A percentile compares a stretch with the other conserved stretches of the same genome.
Conservation (phyloP, 768 basidiomycete genomes). For the Tricholoma bakamatsutake region DNA sequence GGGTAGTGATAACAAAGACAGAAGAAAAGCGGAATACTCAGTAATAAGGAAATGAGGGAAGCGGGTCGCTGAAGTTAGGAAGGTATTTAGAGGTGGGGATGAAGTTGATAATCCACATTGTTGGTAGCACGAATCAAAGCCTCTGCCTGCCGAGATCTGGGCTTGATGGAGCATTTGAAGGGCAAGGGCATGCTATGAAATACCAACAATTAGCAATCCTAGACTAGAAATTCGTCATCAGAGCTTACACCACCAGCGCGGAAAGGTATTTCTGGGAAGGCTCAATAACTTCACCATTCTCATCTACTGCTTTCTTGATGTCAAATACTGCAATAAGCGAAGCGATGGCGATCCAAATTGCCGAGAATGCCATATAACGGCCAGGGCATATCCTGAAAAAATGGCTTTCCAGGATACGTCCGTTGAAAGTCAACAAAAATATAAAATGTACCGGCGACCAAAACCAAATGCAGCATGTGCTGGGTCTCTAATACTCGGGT, state of each 20-base stretch:
- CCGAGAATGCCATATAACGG: slow-evolving; percentile 20
- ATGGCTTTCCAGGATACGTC: background rate
- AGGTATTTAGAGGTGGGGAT: background rate
- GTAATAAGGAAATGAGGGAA: too few species aligned
- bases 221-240: background rate
- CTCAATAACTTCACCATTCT: too few species aligned
- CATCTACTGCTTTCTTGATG: too few species aligned
- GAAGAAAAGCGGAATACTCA: too few species aligned
- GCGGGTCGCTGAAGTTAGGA: too few species aligned
- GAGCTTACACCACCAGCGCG: slow-evolving; percentile 27
- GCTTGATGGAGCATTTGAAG: background rate
- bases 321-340: slow-evolving; percentile 15
- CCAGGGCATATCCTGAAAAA: slow-evolving; percentile 25
- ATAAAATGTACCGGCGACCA: too few species aligned
- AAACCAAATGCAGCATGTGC: background rate
- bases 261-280: slow-evolving; percentile 10
- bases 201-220: background rate
- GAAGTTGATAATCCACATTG: background rate
- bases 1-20: too few species aligned
- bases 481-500: slow-evolving; percentile 5
- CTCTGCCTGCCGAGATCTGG: background rate
- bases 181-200: background rate
- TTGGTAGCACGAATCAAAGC: background rate
- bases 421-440: background rate
- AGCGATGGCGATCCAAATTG: slow-evolving; percentile 23